Evolutionary conservation across 2,329 filamentous ascomycete species (phyloP), one percentile per base, ranked within the genome.

Genomic region (Talaromyces verruculosus): DNA sequence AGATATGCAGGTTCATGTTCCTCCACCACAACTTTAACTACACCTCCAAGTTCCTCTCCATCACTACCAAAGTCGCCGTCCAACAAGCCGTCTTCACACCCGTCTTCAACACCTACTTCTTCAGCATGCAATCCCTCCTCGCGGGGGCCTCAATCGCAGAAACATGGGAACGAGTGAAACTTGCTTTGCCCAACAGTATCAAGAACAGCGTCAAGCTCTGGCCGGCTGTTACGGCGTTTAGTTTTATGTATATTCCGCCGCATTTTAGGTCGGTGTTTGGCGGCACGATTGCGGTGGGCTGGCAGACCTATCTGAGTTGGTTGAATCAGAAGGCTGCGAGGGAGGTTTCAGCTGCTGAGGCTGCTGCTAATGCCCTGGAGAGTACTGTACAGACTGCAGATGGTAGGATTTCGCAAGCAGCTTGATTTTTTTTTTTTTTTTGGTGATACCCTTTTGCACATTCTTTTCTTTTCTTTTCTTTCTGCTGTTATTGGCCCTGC

Each of bases 261-360:
- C 88, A 94, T 73, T 94, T 92, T 77, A 84, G 93, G 61, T 91
- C 88, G 71, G 84, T 96, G 17, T 95, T 97, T 71, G 87, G 90
- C 0, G 92, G 91, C 1, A 80, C 90, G 6, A 85, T 96, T 69
- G 91, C 92, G 0, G 89, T 97, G 61, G 91, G 91, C 0, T 97
- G 93, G 93, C 93, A 97, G 84, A 93, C 92, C 0, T 97, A 97
- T 82, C 74, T 97, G 71, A 91, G 89, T 71, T 91, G 88, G 77
- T 78, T 96, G 73, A 96, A 96, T 72, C 85, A 89, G 72, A 82
- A 82, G 68, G 91, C 91, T 1, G 91, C 92, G 76, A 81, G 82
- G 59, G 81, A 83, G 70, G 84, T 87, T 68, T 80, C 74, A 67
- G 74, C 72, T 45, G 72, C 77, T 65, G 65, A 71, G 51, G 70